Evolutionary conservation across 495 filamentous ascomycete species (phyloP).

Genomic region (Daldinia decipiens): DNA sequence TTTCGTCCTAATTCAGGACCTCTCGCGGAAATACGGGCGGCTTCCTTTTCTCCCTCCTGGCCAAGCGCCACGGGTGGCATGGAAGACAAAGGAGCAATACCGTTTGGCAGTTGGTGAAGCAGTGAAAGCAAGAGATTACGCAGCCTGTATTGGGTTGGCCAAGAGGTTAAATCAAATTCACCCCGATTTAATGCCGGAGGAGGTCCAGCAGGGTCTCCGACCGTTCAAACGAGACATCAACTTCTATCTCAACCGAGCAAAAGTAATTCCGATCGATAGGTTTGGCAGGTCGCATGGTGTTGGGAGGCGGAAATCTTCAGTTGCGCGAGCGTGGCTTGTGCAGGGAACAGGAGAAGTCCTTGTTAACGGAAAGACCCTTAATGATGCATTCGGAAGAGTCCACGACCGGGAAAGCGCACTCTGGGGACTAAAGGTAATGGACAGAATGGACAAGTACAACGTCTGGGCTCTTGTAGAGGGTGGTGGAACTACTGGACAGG

Average conservation of each 20-base stretch:
- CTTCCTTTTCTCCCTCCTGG: slow-evolving; percentile 72
- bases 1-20: slow-evolving; percentile 73
- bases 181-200: slow-evolving; percentile 75
- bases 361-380: slow-evolving; percentile 86
- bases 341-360: slow-evolving; percentile 91
- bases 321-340: slow-evolving; percentile 84
- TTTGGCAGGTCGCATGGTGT: slow-evolving; percentile 79
- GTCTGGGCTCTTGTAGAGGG: slow-evolving; percentile 86
- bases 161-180: slow-evolving; percentile 87
- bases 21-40: slow-evolving; percentile 73
- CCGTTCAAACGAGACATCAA: slow-evolving; percentile 80
- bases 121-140: slow-evolving; percentile 82
- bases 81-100: slow-evolving; percentile 83
- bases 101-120: slow-evolving; percentile 76
- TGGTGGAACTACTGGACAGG: slow-evolving; percentile 93
- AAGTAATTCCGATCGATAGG: slow-evolving; percentile 70
- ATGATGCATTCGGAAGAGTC: slow-evolving; percentile 81
- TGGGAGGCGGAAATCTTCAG: slow-evolving; percentile 85
- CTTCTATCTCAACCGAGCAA: slow-evolving; percentile 68
- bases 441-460: slow-evolving; percentile 95
- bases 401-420: slow-evolving; percentile 95
- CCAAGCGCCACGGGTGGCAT: slow-evolving; percentile 80
- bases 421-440: slow-evolving; percentile 85
- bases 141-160: slow-evolving; percentile 75
- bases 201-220: slow-evolving; percentile 70